Base-by-base conservation (phyloP, 768 basidiomycete genomes). In the Lentinula aciculospora region DNA sequence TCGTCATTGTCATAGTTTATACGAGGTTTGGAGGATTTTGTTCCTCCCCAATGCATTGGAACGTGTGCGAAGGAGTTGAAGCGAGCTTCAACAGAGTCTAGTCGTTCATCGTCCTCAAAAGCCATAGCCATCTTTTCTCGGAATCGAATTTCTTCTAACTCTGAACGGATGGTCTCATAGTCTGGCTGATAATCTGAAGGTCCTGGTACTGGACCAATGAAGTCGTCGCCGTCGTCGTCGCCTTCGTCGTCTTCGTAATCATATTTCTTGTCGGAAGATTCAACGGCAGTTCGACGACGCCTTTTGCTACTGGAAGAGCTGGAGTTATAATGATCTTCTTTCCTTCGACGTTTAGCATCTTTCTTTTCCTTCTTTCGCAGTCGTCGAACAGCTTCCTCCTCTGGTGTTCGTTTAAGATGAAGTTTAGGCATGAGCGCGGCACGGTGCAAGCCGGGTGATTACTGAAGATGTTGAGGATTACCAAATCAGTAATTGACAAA, bases 81-180 rank as follows among this genome's bases (percentile, higher is more conserved):
- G 36, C 73, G 77, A 3, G 85, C 75, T 67, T 88, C 80, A 39
- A 91, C 65, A 2, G 75, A 75, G 59, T 88, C 85, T 31, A 89
- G 66, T 40, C 83, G 75, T 58, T 86, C 85, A 60, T 93, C 90
- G 29, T 91, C 88, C 45, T 77, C 86, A 64, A 88, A 73, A 9
- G 87, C 88, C 45, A 78, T 82, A 63, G 82, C 82, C 75, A 93
- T 76, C 72, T 85, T 92, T 63, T 88, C 85, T 42, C 81, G 75
- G 67, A 92, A 94, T 28, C 72, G 72, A 57, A 75, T 68, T 50
- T 91, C 87, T 60, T 92, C 89, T 29, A 82, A 61, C 58, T 84
- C 80, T 0, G 79, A 79, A 25, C 68, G 71, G 8, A 83, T 72
- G 34, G 74, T 64, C 21, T 84, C 84, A 60, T 77, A 74, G 66